Percentiles rank a stretch among this genome's conserved stretches.
Conservation (phyloP, 2,329 filamentous ascomycete species). For the Cordyceps cicadae region DNA sequence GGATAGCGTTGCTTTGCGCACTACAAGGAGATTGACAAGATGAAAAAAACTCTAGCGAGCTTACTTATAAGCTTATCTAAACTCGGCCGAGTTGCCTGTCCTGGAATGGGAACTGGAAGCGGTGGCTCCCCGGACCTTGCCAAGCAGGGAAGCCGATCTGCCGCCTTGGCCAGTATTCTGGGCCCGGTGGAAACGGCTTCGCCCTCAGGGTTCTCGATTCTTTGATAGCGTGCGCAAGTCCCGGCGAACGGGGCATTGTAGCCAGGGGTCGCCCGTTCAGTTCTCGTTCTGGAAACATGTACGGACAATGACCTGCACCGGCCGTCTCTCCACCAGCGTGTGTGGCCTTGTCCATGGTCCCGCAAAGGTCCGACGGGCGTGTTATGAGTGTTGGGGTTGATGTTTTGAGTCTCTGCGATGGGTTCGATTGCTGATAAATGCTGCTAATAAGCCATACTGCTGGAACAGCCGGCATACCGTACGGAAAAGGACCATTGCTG, state of each 20-base stretch:
- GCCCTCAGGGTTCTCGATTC: constrained; percentile 1
- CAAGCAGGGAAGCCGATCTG: background rate
- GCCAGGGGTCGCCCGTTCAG: background rate
- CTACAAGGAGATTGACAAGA: background rate
- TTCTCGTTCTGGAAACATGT: background rate
- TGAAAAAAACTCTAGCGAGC: background rate
- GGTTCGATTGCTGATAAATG: too few species aligned
- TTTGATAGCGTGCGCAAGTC: background rate
- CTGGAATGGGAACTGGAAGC: background rate
- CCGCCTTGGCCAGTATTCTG: background rate
- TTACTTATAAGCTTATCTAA: background rate
- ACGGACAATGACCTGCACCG: too few species aligned
- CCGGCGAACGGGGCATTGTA: background rate
- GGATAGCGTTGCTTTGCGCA: background rate
- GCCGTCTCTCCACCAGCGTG: background rate
- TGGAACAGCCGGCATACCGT: background rate
- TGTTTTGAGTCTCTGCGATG: too few species aligned
- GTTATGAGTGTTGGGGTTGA: too few species aligned
- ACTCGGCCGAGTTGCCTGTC: background rate
- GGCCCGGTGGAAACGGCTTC: background rate
- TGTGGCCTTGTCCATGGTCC: background rate
- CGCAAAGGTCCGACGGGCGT: too few species aligned
- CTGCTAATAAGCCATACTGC: too few species aligned
- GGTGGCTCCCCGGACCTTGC: background rate
- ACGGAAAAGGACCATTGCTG: background rate